Evolutionary conservation across 2,329 filamentous ascomycete species (phyloP), one percentile per base, ranked within the genome.

Genomic region (Hypoxylon sp.): DNA sequence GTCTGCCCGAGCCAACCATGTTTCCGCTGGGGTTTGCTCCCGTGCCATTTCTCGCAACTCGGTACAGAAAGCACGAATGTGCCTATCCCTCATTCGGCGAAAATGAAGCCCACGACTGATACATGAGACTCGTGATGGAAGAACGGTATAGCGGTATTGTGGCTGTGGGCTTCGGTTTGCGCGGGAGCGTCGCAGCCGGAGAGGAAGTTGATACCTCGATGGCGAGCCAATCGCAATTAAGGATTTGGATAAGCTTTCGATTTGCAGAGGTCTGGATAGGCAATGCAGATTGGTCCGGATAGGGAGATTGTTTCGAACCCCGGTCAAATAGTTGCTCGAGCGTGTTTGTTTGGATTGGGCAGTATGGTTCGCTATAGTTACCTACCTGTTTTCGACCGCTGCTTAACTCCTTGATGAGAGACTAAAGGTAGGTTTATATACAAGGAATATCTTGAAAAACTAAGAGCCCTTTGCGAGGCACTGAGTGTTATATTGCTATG

Each of bases 161-260:
- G 66, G 59, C 57, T 62, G 60, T 69, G 60, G 66, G 60, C 28
- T 51, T 6, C 24, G 48, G 46, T 6, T 16, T 20, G 45, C 30
- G 24, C 53, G 56, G 60, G 20, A 61, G 61, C 30, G 51, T 28
- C 16, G 1, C 33, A 55, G 46, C 60, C 52, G 33, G 57, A 30
- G 48, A 30, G 33, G 36, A 18, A 54, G 26, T 50, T 56, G 58
- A 68, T 53, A 56, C 67, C 26, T 56, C 3, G 45, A 56, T 55
- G 60, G 44, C 20, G 65, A 61, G 46, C 67, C 67, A 70, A 70
- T 70, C 67, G 67, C 65, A 70, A 52, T 55, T 46, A 1, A 64
- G 55, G 7, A 57, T 57, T 55, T 4, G 24, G 18, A 49, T 62
- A 54, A 60, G 50, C 56, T 59, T 53, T 56, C 12, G 60, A 56